Evolutionary conservation across 2,329 filamentous ascomycete genomes (phyloP).

Genomic region (Teratosphaeria viscida): DNA sequence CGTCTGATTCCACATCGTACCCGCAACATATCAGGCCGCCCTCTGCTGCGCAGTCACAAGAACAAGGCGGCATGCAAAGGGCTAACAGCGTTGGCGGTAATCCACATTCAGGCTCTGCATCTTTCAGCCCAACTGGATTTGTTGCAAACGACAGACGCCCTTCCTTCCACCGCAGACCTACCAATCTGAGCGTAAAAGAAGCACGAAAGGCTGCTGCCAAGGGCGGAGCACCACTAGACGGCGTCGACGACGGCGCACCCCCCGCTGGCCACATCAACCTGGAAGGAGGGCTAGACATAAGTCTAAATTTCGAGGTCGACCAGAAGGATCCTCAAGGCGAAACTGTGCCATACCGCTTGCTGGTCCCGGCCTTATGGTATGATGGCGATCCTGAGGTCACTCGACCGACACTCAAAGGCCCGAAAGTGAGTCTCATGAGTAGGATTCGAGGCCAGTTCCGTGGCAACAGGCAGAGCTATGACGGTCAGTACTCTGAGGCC

Average conservation of each 20-base stretch:
- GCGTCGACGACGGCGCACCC: constrained; percentile 38
- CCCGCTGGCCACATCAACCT: constrained; percentile 56
- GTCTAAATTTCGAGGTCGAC: constrained; percentile 80
- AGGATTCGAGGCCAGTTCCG: constrained; percentile 6
- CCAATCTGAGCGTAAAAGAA: constrained; percentile 31
- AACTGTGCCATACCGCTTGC: constrained; percentile 74
- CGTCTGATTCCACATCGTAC: not conserved
- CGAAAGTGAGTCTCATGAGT: constrained; percentile 1
- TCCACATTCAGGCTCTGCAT: not conserved
- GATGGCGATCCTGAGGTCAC: constrained; percentile 18
- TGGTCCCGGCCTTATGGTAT: constrained; percentile 65
- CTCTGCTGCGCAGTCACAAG: constrained; percentile 7
- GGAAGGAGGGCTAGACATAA: constrained; percentile 75
- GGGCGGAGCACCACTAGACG: constrained; percentile 36
- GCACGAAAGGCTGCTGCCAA: constrained; percentile 25
- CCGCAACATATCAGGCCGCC: constrained; percentile 10
- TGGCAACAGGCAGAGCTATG: constrained; percentile 4
- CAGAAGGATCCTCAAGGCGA: constrained; percentile 76
- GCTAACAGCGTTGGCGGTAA: constrained; percentile 14
- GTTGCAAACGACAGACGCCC: not conserved
- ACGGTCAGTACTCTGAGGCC: constrained; percentile 9
- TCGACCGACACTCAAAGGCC: constrained; percentile 11
- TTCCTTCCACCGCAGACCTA: constrained; percentile 35
- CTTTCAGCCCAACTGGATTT: not conserved
- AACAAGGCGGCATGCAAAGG: constrained; percentile 7